phyloP scores from a whole-genome alignment of 352 stramenopile species.

The Ophiocytium majus region DNA sequence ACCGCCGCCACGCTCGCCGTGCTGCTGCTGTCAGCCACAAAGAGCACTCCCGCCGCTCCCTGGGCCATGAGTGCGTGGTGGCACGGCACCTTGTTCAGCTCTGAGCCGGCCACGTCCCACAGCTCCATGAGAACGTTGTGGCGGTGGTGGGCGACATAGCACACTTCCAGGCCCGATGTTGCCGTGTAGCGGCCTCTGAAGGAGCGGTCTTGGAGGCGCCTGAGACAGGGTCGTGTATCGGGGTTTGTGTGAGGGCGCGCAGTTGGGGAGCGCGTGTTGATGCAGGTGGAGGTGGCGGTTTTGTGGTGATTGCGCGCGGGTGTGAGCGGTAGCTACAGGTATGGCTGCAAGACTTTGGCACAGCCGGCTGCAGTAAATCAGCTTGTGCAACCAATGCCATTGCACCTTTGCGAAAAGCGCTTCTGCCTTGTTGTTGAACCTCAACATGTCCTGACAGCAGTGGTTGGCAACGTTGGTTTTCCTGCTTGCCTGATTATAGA shows the following conservation, averaged over 20 bases:
- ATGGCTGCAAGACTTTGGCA: too few species aligned
- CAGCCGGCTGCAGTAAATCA: too few species aligned
- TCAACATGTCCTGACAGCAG: too few species aligned
- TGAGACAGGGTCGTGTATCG: background rate
- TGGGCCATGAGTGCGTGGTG: constrained; percentile 46
- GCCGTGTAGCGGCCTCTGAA: constrained; percentile 40
- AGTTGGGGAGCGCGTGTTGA: background rate
- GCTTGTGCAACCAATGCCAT: too few species aligned
- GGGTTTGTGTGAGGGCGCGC: background rate
- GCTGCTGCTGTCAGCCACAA: constrained; percentile 41
- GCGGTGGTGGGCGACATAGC: background rate
- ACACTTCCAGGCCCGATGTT: constrained; percentile 42
- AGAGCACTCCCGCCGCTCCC: constrained; percentile 39
- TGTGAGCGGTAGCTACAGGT: too few species aligned
- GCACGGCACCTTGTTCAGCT: constrained; percentile 37
- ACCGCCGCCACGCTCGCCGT: constrained; percentile 44
- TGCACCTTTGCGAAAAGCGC: too few species aligned
- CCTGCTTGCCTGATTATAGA: background rate
- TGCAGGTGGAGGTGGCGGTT: background rate
- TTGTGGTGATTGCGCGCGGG: background rate
- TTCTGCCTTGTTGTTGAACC: too few species aligned
- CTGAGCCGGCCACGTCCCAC: constrained; percentile 47
- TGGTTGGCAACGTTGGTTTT: too few species aligned
- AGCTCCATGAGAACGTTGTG: constrained; percentile 38
- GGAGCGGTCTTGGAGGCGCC: constrained; percentile 24